Conservation (phyloP, 2,329 filamentous ascomycete species). For the Colletotrichum abscissum region DNA sequence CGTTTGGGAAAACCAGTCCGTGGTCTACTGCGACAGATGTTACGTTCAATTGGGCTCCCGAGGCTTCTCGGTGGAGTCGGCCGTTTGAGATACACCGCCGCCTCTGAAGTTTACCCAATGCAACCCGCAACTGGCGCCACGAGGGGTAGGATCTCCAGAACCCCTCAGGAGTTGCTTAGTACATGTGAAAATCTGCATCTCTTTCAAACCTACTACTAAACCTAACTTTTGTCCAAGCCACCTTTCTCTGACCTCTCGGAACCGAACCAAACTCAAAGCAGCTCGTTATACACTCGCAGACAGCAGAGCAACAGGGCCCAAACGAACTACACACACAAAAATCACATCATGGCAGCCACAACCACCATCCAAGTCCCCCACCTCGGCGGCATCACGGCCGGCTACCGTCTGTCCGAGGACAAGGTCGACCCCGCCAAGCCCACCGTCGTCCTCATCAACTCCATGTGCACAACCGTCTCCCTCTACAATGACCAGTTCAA, state of each 20-base stretch:
- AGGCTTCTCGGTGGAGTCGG: constrained; percentile 13
- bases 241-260: not conserved
- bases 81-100: constrained; percentile 18
- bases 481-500: constrained; percentile 58
- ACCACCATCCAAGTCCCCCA: constrained; percentile 59
- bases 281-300: not conserved
- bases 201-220: constrained; percentile 1
- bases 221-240: not conserved
- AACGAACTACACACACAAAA: not conserved
- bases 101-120: constrained; percentile 2
- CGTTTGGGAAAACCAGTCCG: constrained; percentile 11
- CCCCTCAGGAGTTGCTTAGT: not conserved
- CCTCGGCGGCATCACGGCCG: constrained; percentile 58
- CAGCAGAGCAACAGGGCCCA: not conserved
- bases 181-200: constrained; percentile 14
- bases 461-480: constrained; percentile 60
- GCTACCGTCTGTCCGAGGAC: constrained; percentile 55
- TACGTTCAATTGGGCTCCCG: not conserved
- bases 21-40: constrained; percentile 6
- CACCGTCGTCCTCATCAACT: constrained; percentile 63
- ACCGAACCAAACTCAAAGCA: not conserved
- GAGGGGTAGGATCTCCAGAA: constrained; percentile 21
- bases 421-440: constrained; percentile 61
- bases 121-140: constrained; percentile 13
- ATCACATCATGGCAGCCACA: constrained; percentile 48